phyloP scores from a whole-genome alignment of 2,329 filamentous ascomycete genomes.

The Colletotrichum scovillei region DNA sequence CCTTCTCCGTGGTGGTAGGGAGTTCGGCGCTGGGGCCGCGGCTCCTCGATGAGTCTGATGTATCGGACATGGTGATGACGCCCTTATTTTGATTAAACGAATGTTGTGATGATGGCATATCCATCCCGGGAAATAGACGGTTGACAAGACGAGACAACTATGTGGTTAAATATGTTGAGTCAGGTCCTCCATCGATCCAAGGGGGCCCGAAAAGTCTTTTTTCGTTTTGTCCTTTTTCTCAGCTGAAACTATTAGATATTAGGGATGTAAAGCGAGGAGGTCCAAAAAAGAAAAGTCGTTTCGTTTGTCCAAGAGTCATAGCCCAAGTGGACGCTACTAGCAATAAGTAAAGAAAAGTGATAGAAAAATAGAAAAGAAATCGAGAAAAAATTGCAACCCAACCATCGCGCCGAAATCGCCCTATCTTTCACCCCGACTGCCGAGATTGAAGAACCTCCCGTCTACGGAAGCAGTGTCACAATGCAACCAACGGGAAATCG shows the following conservation, averaged over 20 bases:
- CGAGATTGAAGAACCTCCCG: constrained; percentile 4
- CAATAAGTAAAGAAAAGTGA: constrained; percentile 6
- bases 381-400: too few relatives aligned
- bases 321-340: background rate
- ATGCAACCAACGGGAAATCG: background rate
- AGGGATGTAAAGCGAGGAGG: background rate
- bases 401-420: background rate
- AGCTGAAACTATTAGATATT: background rate
- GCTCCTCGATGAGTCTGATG: background rate
- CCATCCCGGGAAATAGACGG: background rate
- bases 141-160: background rate
- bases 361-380: too few relatives aligned
- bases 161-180: background rate
- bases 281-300: background rate
- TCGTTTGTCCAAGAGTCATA: background rate
- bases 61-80: background rate
- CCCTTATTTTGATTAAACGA: background rate
- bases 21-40: background rate
- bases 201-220: too few relatives aligned
- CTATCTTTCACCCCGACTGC: background rate
- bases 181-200: background rate
- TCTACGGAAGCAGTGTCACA: background rate
- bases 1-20: background rate
- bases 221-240: background rate
- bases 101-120: background rate